Evolutionary conservation across 83 land plant genomes (phyloP).

Genomic region (Larix sibirica): DNA sequence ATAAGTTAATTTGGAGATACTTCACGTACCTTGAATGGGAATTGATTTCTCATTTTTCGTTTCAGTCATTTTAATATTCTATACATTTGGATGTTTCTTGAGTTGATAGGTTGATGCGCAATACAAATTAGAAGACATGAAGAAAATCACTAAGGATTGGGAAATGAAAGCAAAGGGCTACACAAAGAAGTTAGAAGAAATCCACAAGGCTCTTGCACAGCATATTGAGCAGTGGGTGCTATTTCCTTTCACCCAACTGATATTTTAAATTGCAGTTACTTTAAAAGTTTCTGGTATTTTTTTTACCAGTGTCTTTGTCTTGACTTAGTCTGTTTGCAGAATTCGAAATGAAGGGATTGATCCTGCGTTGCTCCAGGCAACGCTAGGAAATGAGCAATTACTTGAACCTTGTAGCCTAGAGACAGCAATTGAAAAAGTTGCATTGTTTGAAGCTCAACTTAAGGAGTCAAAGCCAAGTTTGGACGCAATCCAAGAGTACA

Average conservation of each 20-base stretch:
- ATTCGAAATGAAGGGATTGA: conserved; percentile 87
- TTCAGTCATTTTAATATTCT: not conserved
- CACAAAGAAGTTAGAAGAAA: conserved; percentile 69
- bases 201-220: conserved; percentile 43
- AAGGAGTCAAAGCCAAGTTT: conserved; percentile 90
- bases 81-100: not conserved
- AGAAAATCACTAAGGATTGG: conserved; percentile 59
- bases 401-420: conserved; percentile 43
- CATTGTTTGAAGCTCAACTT: conserved; percentile 85
- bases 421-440: conserved; percentile 69
- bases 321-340: conserved; percentile 42
- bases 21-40: not conserved
- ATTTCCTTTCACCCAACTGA: not conserved
- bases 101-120: conserved; percentile 81
- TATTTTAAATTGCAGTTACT: not conserved
- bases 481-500: conserved; percentile 92
- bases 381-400: conserved; percentile 47
- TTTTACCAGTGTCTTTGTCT: not conserved
- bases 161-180: conserved; percentile 68
- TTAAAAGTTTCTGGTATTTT: not conserved
- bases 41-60: not conserved
- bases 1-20: not conserved
- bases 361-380: conserved; percentile 59
- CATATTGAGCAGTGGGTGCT: conserved; percentile 85
- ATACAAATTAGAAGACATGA: conserved; percentile 74